Evolutionary conservation across 2,329 filamentous ascomycete genomes (phyloP), one percentile per base, ranked within the genome.

Genomic region (Neophaeococcomyces aloes): DNA sequence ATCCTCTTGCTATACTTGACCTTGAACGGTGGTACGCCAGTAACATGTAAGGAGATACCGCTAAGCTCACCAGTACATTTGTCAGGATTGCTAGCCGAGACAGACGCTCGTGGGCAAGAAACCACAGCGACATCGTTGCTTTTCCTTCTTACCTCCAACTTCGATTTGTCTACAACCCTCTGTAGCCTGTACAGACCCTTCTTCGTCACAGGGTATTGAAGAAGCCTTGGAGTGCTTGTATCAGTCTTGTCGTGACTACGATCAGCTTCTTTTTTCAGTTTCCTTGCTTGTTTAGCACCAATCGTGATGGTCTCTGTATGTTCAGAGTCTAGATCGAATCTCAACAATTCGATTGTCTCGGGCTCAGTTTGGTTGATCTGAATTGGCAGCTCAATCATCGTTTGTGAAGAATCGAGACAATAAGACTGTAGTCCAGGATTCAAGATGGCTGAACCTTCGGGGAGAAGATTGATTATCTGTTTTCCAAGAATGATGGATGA

Each of bases 381-480:
- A 35, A 98, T 84, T 1, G 89, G 91, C 23, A 98, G 68, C 40
- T 75, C 70, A 30, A 80, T 75, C 7, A 74, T 68, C 23, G 73
- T 71, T 46, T 73, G 77, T 17, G 75, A 68, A 33, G 71, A 68
- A 45, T 81, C 81, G 37, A 98, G 66, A 63, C 91, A 98, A 62
- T 91, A 91, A 0, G 87, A 75, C n/a, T 73, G 67, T 46, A 77
- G 74, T 36, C 87, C 76, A 0, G 87, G 86, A 57, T 98, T 98
- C 50, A 98, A 70, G 38, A 87, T 73, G 11, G 88, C 91, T 38
- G 88, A 91, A 69, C 93, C 93, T 70, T 98, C 91, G 2, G 91
- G 91, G 44, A 98, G 70, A 58, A 98, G 94, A 60, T 98, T 91
- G 64, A 98, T 89, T 55, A 95, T 94, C 66, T 96, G 88, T 62